A percentile compares a stretch with the other conserved stretches of the same genome.
These are phyloP conservation scores for Boletus smithii DNA, from an alignment of 1,284 basidiomycete species.

Conservation along the genomic window DNA sequence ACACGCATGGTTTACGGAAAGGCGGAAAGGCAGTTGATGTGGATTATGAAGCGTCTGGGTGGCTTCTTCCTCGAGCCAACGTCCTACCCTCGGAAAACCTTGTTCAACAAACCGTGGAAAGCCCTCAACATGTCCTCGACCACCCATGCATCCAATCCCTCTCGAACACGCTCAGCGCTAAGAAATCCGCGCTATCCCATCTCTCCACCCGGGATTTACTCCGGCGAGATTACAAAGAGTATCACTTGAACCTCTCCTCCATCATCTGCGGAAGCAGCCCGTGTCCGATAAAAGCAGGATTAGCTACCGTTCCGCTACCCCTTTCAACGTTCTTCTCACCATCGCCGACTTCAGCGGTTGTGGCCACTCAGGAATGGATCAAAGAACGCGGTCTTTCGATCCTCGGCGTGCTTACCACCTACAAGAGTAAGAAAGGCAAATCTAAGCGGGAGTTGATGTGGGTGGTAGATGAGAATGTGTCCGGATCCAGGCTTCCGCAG, in stretches of 20 bases:
- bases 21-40: slow-evolving; percentile 70
- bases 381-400: slow-evolving; percentile 58
- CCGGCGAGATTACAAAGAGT: slow-evolving; percentile 92
- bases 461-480: slow-evolving; percentile 44
- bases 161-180: slow-evolving; percentile 47
- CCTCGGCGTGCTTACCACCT: slow-evolving; percentile 77
- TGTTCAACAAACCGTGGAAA: slow-evolving; percentile 4
- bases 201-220: slow-evolving; percentile 77
- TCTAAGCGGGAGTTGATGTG: slow-evolving; percentile 68
- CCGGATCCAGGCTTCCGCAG: slow-evolving; percentile 33
- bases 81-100: slow-evolving; percentile 28
- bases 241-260: slow-evolving; percentile 45
- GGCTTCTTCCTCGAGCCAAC: slow-evolving; percentile 52
- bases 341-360: slow-evolving; percentile 39
- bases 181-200: slow-evolving; percentile 70
- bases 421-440: slow-evolving; percentile 47
- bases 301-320: slow-evolving; percentile 76
- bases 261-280: slow-evolving; percentile 38
- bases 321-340: slow-evolving; percentile 43
- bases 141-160: slow-evolving; percentile 46
- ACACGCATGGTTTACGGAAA: slow-evolving; percentile 75
- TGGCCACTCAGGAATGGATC: slow-evolving; percentile 61
- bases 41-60: slow-evolving; percentile 60
- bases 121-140: slow-evolving; percentile 23
- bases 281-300: slow-evolving; percentile 45